A percentile compares a stretch with the other conserved stretches of the same genome.
Conservation (phyloP, 2,329 filamentous ascomycete species). For the Calonectria pseudoturangicola region DNA sequence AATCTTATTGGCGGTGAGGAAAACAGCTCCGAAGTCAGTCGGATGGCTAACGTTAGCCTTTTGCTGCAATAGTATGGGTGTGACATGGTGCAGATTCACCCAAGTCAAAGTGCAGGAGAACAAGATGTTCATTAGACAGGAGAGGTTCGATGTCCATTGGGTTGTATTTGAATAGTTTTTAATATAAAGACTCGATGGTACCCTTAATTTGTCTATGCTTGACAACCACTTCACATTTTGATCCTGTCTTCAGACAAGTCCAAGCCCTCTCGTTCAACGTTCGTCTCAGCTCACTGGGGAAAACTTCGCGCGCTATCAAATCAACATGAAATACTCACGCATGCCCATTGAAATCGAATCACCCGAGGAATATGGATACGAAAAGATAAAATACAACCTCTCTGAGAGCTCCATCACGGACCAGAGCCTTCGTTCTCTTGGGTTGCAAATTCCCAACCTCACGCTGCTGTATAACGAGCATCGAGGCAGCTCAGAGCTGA, state of each 20-base stretch:
- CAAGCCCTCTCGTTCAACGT: neutral
- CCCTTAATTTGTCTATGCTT: too few relatives aligned
- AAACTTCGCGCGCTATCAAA: neutral
- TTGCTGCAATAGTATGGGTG: neutral
- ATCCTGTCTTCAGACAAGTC: neutral
- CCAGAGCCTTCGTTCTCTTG: conserved; percentile 45
- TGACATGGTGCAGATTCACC: neutral
- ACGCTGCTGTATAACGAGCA: conserved; percentile 51
- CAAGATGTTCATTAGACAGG: neutral
- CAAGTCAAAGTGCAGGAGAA: neutral
- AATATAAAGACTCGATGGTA: neutral
- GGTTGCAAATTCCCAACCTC: conserved; percentile 43
- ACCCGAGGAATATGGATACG: conserved; percentile 50
- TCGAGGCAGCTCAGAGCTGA: conserved; percentile 42
- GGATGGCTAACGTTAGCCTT: neutral
- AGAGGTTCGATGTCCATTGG: neutral
- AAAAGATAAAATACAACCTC: conserved; percentile 50
- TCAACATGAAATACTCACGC: conserved; percentile 50
- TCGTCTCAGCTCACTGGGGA: too few relatives aligned
- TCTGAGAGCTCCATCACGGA: conserved; percentile 52
- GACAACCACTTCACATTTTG: neutral
- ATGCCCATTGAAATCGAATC: conserved; percentile 54
- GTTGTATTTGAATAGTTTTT: neutral
- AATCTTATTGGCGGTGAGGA: neutral
- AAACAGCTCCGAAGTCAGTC: too few relatives aligned